These are phyloP conservation scores for Petrea volubilis DNA, from an alignment of 257 asterid genomes.

Conservation along the genomic window DNA sequence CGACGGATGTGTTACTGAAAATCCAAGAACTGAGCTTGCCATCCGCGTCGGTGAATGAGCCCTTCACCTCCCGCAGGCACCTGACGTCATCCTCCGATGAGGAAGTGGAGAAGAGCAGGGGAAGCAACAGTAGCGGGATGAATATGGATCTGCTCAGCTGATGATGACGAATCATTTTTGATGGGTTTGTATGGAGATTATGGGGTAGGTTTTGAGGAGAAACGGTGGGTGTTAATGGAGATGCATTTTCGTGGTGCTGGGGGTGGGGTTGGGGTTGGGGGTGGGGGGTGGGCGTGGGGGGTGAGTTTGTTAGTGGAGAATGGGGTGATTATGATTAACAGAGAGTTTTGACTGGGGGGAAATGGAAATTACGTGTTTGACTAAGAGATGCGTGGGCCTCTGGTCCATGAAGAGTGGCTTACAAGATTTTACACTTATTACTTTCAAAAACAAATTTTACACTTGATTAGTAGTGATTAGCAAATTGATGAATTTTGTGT, in stretches of 20 bases:
- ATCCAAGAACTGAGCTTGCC: conserved; percentile 53
- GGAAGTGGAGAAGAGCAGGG: conserved; percentile 26
- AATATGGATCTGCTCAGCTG: conserved; percentile 9
- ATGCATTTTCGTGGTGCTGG: conserved; percentile 8
- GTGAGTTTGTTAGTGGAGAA: conserved; percentile 12
- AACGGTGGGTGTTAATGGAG: conserved; percentile 19
- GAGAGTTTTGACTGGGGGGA: neutral
- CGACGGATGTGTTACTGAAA: conserved; percentile 55
- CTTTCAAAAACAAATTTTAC: too few species aligned
- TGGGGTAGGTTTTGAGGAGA: conserved; percentile 14
- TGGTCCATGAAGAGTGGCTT: neutral
- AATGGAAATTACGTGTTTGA: conserved; percentile 6
- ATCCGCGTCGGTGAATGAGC: conserved; percentile 47
- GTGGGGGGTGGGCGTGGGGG: neutral
- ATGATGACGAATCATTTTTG: conserved; percentile 25
- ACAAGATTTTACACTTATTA: neutral
- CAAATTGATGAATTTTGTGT: too few species aligned
- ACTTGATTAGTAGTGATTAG: too few species aligned
- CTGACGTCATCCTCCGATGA: conserved; percentile 62
- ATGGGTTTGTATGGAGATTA: neutral
- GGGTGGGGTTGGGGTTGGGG: neutral
- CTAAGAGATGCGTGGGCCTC: neutral
- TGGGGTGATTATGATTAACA: neutral
- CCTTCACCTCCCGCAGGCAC: conserved; percentile 65
- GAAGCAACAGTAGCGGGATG: conserved; percentile 26